A percentile compares a stretch with the other conserved stretches of the same genome.
These are phyloP conservation scores for Podaxis sp. DNA, from an alignment of 768 basidiomycete species.

Conservation along the genomic window DNA sequence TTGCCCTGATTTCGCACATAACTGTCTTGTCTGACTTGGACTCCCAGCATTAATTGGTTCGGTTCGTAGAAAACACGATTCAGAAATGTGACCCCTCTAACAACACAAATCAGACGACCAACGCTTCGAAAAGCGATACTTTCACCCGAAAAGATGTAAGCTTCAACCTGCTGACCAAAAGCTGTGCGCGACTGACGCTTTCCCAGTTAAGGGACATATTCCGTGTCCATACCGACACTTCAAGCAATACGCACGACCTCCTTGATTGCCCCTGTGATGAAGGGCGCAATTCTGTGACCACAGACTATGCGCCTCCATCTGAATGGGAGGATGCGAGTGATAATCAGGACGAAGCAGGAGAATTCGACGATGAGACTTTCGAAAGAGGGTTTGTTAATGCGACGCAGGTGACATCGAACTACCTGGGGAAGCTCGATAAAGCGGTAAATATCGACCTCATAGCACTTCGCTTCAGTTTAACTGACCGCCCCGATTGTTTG, in stretches of 20 bases:
- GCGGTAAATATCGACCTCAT: constrained; percentile 37
- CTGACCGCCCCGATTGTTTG: constrained; percentile 13
- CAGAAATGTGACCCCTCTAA: not conserved
- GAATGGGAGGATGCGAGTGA: constrained; percentile 28
- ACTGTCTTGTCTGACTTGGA: not conserved
- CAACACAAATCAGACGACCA: constrained; percentile 26
- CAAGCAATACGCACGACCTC: constrained; percentile 91
- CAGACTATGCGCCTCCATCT: constrained; percentile 17
- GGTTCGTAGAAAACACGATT: constrained; percentile 31
- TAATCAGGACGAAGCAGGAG: not conserved
- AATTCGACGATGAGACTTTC: not conserved
- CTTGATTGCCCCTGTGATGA: constrained; percentile 73
- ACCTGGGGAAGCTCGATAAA: constrained; percentile 46
- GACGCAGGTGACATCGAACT: constrained; percentile 52
- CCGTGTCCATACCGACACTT: constrained; percentile 73
- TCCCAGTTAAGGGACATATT: constrained; percentile 88
- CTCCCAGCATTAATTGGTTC: constrained; percentile 68
- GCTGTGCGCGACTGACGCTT: not conserved
- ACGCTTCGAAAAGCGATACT: constrained; percentile 71
- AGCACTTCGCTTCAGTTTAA: not conserved
- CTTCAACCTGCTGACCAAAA: constrained; percentile 9
- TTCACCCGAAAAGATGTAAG: constrained; percentile 84
- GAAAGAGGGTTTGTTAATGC: constrained; percentile 60
- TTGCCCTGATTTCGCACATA: not conserved
- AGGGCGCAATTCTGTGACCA: constrained; percentile 25